Conservation (phyloP, 805 yeast species). For the Zygosaccharomyces rouxii region DNA sequence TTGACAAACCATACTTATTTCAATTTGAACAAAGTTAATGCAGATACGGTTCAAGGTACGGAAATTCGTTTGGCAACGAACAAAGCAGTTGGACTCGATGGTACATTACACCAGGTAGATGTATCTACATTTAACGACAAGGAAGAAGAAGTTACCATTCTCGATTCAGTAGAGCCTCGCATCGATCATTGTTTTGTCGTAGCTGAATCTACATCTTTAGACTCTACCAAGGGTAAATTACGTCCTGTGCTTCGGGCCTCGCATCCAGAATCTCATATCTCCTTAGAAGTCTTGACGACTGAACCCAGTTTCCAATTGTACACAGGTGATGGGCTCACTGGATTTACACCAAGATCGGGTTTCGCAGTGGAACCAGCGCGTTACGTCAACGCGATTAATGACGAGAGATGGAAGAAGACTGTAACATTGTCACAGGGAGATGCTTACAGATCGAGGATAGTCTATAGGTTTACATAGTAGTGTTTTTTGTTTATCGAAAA, state of each 20-base stretch:
- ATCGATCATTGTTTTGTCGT: constrained; percentile 49
- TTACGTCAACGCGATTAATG: constrained; percentile 51
- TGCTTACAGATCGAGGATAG: constrained; percentile 46
- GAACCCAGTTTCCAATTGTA: constrained; percentile 66
- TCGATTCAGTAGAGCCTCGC: constrained; percentile 32
- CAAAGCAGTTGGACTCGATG: constrained; percentile 42
- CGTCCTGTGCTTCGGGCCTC: constrained; percentile 40
- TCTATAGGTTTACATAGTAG: constrained; percentile 24
- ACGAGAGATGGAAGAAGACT: constrained; percentile 43
- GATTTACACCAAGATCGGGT: constrained; percentile 42
- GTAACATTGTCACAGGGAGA: constrained; percentile 49
- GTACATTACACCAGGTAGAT: constrained; percentile 45
- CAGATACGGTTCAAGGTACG: constrained; percentile 37
- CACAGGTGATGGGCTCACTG: constrained; percentile 51
- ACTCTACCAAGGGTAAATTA: constrained; percentile 42
- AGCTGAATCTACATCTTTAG: constrained; percentile 34
- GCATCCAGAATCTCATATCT: constrained; percentile 42
- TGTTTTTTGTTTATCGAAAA: too few relatives aligned
- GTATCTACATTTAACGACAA: constrained; percentile 26
- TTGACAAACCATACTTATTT: constrained; percentile 64
- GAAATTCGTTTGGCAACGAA: constrained; percentile 38
- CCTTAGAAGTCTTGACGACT: constrained; percentile 46
- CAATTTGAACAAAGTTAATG: constrained; percentile 40
- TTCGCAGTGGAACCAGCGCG: constrained; percentile 62
- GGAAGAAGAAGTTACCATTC: constrained; percentile 24